These are phyloP conservation scores for Babesia ovis DNA, from an alignment of 169 alveolate genomes.

Conservation along the genomic window DNA sequence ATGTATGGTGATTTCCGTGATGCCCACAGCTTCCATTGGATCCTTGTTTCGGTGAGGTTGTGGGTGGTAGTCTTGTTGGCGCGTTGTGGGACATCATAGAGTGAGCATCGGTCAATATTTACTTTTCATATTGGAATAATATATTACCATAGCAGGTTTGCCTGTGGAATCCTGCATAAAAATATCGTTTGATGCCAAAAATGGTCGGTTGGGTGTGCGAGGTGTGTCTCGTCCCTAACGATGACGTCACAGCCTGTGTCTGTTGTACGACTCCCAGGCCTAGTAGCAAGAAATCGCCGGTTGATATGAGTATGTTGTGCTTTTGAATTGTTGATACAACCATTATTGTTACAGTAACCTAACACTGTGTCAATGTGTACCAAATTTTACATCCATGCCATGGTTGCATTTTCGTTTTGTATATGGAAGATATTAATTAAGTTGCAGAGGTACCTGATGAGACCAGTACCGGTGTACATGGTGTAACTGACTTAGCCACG, in stretches of 20 bases:
- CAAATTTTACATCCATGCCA: too few species aligned
- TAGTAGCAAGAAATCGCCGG: not conserved
- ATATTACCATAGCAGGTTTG: not conserved
- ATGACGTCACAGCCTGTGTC: constrained; percentile 32
- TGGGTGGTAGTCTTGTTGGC: too few species aligned
- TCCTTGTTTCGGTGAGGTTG: too few species aligned
- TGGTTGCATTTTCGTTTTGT: too few species aligned
- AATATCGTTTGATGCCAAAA: not conserved
- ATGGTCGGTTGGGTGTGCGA: constrained; percentile 61
- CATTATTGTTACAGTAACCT: too few species aligned
- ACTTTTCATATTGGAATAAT: not conserved
- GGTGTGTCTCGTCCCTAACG: constrained; percentile 60
- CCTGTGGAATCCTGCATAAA: not conserved
- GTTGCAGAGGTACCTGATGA: not conserved
- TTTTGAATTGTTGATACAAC: too few species aligned
- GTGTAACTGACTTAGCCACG: too few species aligned
- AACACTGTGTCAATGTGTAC: too few species aligned
- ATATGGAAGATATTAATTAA: too few species aligned
- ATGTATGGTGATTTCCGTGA: too few species aligned
- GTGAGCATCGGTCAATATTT: not conserved
- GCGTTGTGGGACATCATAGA: too few species aligned
- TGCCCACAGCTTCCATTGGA: too few species aligned
- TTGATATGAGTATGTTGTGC: not conserved
- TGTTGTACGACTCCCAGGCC: constrained; percentile 58
- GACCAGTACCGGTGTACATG: not conserved